phyloP scores from a whole-genome alignment of 306 rosid genomes.

The Lathyrus tuberosus region DNA sequence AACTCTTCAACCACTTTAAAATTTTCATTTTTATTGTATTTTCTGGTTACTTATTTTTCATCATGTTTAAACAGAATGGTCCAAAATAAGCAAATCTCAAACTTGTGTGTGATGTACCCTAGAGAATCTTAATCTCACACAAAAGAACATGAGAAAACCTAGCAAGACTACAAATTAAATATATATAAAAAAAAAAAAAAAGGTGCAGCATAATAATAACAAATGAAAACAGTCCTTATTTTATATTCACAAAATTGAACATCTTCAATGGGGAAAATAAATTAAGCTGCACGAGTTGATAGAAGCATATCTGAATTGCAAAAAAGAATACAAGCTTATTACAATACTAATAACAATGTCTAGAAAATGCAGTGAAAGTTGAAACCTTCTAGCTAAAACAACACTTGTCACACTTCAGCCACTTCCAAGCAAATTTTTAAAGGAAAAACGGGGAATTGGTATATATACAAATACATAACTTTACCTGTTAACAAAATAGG shows the following conservation, averaged over 20 bases:
- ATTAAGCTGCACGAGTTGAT: constrained; percentile 40
- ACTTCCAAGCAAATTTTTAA: constrained; percentile 55
- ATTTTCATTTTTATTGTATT: not conserved
- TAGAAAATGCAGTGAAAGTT: constrained; percentile 47
- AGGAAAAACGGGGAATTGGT: constrained; percentile 35
- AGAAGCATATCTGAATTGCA: constrained; percentile 54
- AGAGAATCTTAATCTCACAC: not conserved
- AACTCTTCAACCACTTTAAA: constrained; percentile 8
- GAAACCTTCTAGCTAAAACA: constrained; percentile 47
- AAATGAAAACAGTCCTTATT: constrained; percentile 37
- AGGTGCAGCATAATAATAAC: not conserved
- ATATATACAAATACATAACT: constrained; percentile 46
- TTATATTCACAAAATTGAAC: constrained; percentile 51
- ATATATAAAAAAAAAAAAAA: not conserved
- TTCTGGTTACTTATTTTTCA: not conserved
- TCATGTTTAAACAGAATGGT: not conserved
- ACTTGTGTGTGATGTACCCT: not conserved
- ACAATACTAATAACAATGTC: constrained; percentile 51
- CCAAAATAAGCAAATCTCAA: not conserved
- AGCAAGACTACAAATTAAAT: too few relatives aligned
- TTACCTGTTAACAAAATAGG: constrained; percentile 40
- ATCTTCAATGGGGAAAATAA: constrained; percentile 31
- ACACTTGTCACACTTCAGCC: constrained; percentile 23
- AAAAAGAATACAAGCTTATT: constrained; percentile 60
- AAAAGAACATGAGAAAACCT: not conserved